A percentile compares a stretch with the other conserved stretches of the same genome.
phyloP scores from a whole-genome alignment of 371 early-diverging fungal genomes.

The Conidiobolus incongruus region DNA sequence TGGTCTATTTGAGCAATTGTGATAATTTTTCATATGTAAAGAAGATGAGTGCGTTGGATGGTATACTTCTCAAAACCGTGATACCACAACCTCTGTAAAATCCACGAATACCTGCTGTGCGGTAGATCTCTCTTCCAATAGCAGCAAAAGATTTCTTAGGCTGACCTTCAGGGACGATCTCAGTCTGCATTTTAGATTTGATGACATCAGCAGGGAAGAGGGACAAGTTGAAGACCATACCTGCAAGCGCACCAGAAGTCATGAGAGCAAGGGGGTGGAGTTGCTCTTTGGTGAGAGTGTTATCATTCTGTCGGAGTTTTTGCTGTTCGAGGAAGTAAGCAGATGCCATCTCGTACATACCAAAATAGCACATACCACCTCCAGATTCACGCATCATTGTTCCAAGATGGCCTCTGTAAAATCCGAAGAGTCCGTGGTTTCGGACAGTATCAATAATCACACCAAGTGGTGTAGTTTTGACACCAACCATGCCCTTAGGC shows the following conservation, averaged over 20 bases:
- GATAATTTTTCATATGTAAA: background rate
- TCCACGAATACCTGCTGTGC: slow-evolving; percentile 52
- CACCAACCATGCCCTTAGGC: slow-evolving; percentile 1
- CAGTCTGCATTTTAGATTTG: slow-evolving; percentile 84
- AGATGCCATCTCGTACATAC: slow-evolving; percentile 67
- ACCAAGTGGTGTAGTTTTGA: slow-evolving; percentile 11
- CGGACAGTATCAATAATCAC: slow-evolving; percentile 36
- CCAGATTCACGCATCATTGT: slow-evolving; percentile 73
- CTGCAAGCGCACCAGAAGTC: slow-evolving; percentile 76
- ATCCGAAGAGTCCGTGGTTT: slow-evolving; percentile 48
- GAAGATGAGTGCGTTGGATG: slow-evolving; percentile 84
- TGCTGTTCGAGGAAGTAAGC: slow-evolving; percentile 23
- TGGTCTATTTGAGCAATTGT: background rate
- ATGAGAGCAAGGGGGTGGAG: slow-evolving; percentile 24
- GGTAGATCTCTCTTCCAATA: slow-evolving; percentile 43
- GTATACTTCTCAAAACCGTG: slow-evolving; percentile 69
- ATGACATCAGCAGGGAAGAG: slow-evolving; percentile 89
- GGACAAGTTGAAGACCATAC: slow-evolving; percentile 73
- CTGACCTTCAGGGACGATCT: no score
- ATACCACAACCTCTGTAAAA: slow-evolving; percentile 89
- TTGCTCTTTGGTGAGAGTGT: background rate
- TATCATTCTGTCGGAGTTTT: slow-evolving; percentile 4
- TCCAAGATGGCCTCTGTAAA: slow-evolving; percentile 75
- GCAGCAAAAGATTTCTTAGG: slow-evolving; percentile 17
- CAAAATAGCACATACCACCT: slow-evolving; percentile 94